Evolutionary conservation across 495 filamentous ascomycete genomes (phyloP), one percentile per base, ranked within the genome.

Genomic region (Saxispiralis lemnorum): DNA sequence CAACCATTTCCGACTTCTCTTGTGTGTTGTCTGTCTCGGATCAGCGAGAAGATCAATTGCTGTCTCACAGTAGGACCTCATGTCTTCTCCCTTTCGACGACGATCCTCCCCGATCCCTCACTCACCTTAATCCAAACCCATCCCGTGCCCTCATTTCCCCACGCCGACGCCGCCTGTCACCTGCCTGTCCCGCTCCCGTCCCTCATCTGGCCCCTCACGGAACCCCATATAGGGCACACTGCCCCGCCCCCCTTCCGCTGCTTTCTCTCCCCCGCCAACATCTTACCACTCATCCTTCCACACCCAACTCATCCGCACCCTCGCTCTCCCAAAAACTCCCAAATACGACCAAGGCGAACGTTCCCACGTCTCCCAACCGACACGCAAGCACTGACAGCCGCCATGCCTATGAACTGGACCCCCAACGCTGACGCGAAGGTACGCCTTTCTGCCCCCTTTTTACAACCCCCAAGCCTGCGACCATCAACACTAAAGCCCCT

Each of bases 321-420:
- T 11, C 19, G 6, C 13, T 13, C 19, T 21, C 15, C 6, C 37
- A 12, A 7, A 17, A 7, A 18, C 15, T 10, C 9, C 15, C 5
- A 20, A 18, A 14, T 10, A 40, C 28, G 7, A 42, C 6, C 20
- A n/a, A 5, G 7, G 10, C 40, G 18, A 35, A 7, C 6, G n/a
- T 36, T 16, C 31, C 11, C 2, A 2, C 37, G 14, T 14, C 14
- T 11, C n/a, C 10, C 7, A 5, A 45, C 13, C 20, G 2, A 13
- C 19, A 45, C 17, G 13, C 43, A 20, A 10, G 14, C n/a, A 10
- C 24, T 7, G 21, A 45, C 35, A 20, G 30, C 6, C 51, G 51
- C 41, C 18, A 54, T 50, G 51, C 47, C 47, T 39, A 47, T 54
- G 38, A 44, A 10, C 11, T 54, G 51, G 51, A 43, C 39, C 30